phyloP scores from a whole-genome alignment of 305 asterid species.

The Fraxinus latifolia region DNA sequence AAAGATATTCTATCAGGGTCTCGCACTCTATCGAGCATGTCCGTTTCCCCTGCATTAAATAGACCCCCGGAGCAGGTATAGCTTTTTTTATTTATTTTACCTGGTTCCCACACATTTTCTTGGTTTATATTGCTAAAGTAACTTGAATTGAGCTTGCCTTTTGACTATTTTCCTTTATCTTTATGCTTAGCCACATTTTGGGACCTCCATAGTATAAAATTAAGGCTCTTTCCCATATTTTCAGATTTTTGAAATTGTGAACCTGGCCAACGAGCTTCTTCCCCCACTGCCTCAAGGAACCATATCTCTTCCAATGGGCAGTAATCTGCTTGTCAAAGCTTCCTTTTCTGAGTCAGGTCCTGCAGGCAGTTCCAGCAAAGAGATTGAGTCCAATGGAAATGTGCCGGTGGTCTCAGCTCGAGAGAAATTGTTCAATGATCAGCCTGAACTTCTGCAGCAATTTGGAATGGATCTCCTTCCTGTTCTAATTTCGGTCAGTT shows the following conservation, averaged over 20 bases:
- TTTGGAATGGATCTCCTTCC: conserved; percentile 96
- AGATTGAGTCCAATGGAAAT: conserved; percentile 59
- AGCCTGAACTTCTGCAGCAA: conserved; percentile 93
- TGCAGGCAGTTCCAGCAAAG: conserved; percentile 65
- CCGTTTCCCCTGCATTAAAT: conserved; percentile 87
- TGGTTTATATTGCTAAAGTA: neutral
- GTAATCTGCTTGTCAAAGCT: conserved; percentile 58
- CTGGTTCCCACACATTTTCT: neutral
- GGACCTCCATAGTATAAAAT: neutral
- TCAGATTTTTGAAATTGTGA: conserved; percentile 96
- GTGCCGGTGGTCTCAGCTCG: conserved; percentile 64
- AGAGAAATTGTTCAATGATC: conserved; percentile 77
- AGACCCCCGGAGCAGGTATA: conserved; percentile 96
- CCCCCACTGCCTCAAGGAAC: conserved; percentile 94
- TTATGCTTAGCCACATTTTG: neutral
- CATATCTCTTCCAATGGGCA: conserved; percentile 73
- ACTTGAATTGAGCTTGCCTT: neutral
- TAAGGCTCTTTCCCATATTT: neutral
- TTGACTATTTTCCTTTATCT: neutral
- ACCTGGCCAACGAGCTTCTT: conserved; percentile 97
- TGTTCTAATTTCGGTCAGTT: conserved; percentile 78
- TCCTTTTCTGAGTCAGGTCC: conserved; percentile 56
- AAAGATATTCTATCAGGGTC: conserved; percentile 90
- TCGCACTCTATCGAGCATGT: conserved; percentile 67
- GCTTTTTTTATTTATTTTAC: conserved; percentile 16